Evolutionary conservation across 768 basidiomycete species (phyloP).

Genomic region (Boletus rubroflammeus): DNA sequence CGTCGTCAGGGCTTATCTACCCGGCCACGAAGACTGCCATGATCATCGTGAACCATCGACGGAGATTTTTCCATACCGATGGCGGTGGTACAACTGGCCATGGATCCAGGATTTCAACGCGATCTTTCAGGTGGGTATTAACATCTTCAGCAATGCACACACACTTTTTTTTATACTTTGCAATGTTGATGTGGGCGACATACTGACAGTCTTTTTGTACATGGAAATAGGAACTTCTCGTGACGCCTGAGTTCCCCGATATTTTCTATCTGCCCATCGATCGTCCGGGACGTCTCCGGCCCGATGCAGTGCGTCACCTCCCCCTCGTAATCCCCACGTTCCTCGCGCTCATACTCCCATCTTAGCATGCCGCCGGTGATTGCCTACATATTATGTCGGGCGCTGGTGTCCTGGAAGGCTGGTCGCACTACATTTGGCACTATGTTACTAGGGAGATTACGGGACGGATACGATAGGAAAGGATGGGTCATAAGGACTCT

Average conservation of each 20-base stretch:
- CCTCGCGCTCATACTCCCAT: neutral
- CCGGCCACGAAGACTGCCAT: constrained; percentile 67
- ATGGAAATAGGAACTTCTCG: constrained; percentile 38
- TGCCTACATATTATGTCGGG: constrained; percentile 48
- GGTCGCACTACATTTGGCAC: constrained; percentile 52
- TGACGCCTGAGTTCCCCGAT: constrained; percentile 44
- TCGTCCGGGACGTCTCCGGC: constrained; percentile 55
- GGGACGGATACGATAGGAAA: constrained; percentile 21
- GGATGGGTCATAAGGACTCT: neutral
- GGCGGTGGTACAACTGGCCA: constrained; percentile 64
- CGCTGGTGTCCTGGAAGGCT: constrained; percentile 47
- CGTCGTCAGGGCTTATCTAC: constrained; percentile 56
- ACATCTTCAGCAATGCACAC: neutral
- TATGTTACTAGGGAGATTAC: constrained; percentile 39
- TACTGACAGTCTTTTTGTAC: constrained; percentile 3
- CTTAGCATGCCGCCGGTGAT: constrained; percentile 41
- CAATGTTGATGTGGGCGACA: neutral
- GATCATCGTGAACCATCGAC: constrained; percentile 43
- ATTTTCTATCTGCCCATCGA: constrained; percentile 61
- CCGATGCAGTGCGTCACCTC: constrained; percentile 52
- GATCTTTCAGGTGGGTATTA: constrained; percentile 50
- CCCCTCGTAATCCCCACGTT: neutral
- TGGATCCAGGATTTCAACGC: constrained; percentile 55
- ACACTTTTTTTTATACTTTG: neutral
- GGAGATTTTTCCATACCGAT: constrained; percentile 40